Base-by-base conservation (phyloP, 257 asterid species). In the Linderniella brevidens region DNA sequence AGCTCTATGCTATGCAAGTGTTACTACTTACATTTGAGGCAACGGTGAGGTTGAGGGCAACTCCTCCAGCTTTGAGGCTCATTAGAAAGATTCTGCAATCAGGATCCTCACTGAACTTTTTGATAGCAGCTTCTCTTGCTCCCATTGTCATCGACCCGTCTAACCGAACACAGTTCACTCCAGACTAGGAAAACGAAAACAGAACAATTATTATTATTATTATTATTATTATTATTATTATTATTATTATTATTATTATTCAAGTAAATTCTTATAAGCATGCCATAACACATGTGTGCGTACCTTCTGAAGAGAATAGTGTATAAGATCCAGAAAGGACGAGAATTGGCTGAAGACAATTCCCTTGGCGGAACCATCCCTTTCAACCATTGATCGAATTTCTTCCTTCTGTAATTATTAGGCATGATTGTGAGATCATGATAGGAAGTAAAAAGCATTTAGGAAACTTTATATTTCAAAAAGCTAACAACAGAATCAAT, bases 11-110 rank as follows among this genome's bases (percentile, higher is more conserved):
- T n/a, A n/a, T n/a, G n/a, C n/a, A n/a, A n/a, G n/a, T n/a, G n/a
- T n/a, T n/a, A n/a, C n/a, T n/a, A n/a, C n/a, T 62, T 67, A 88
- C 97, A 70, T 88, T 82, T 32, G 97, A 88, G 55, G 97, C 97
- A 39, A 72, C 95, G 3, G 97, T 88, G 58, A 88, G 97, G 63
- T 88, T 88, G 69, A 88, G 82, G 43, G 97, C 97, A 46, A 88
- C 93, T 38, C 97, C 97, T 52, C 95, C 97, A 7, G 97, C 97
- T 69, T 88, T 88, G 64, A 88, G 71, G 73, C 97, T 80, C 92
- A 88, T 74, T 13, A 88, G 76, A 45, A 88, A 88, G 37, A 88
- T 74, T 75, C 90, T 78, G 82, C 95, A 88, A 52, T 62, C 52
- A 48, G 95, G 75, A 58, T 88, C 97, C 37, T 72, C 76, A 0